Base-by-base conservation (phyloP, 768 basidiomycete species). In the Panus rudis region DNA sequence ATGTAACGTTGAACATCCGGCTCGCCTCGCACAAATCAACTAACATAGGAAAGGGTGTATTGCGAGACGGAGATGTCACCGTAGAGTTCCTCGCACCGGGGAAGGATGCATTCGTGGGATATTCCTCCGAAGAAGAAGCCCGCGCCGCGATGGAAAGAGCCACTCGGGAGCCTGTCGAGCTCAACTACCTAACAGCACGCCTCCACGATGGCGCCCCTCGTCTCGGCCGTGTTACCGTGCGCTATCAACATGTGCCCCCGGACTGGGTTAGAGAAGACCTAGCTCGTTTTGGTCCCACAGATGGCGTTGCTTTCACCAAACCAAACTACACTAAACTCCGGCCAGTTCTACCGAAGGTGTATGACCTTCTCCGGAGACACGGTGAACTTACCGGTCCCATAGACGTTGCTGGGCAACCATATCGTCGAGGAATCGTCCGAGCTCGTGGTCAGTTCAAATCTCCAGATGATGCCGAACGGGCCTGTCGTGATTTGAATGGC, bases 61-160 rank as follows among this genome's bases (percentile, higher is more conserved):
- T 85, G 20, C 63, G 62, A 11, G 80, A 84, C 46, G 75, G 70
- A 1, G 64, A 70, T 2, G 75, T 84, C 8, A 71, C 72, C 13
- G 59, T 90, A 24, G 58, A 67, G 13, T 84, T 82, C 74, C 73
- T 77, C 4, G 73, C 72, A 3, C 79, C 88, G 0, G 58, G 62
- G 16, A 69, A 68, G 31, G 64, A 65, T 1, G 83, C 73, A 0
- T 90, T 76, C 46, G 76, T 73, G 12, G 86, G 88, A 1, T 90
- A 83, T 51, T 55, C 63, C 0, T 71, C 67, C 1, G 50, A 64
- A 40, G 61, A 64, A 32, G 63, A 67, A 7, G 85, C 87, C 0
- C 59, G 70, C 19, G 53, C 59, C 17, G 84, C 74, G 2, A 70
- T 86, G 5, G 59, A 63, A 7, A 58, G 62, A 1, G 64, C 76